Evolutionary conservation across 257 asterid species (phyloP), one percentile per base, ranked within the genome.

Genomic region (Solanum appendiculatum): DNA sequence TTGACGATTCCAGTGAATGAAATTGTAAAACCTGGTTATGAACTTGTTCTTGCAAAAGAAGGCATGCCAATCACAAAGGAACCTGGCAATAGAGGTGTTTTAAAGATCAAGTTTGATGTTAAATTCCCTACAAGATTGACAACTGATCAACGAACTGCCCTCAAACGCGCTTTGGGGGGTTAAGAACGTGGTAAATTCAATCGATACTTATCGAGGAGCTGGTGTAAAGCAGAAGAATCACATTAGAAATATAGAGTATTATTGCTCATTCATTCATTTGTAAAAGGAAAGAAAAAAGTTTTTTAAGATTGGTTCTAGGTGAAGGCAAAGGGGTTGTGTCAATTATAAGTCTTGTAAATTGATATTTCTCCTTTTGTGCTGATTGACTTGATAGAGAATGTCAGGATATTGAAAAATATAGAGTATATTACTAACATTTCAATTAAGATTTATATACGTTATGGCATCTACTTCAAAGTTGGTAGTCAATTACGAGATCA

Each of bases 21-120:
- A 86, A 87, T 91, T n/a, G 60, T 91, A 20, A 87, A 37, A 56
- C 92, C 92, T 12, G 93, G 94, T 51, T 92, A 93, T 40, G 96
- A 95, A 68, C 93, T 93, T 4, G 92, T 94, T 58, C 90, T 97
- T 37, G 69, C 91, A 9, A 88, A 90, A 68, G 98, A 94, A 60
- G 99, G 99, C 18, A 96, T 96, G 99, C 98, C 99, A 0, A 90
- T 96, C 23, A 91, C 94, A 1, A 93, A 90, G 86, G 98, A 92
- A 82, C 93, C 91, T 3, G 85, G 92, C 5, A 91, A 88, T 3
- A 83, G 91, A 42, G 99, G 99, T 29, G 97, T 94, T 90, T 87
- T 96, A 89, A 96, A 87, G 91, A 92, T 96, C 87, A 86, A 60
- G 13, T 97, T 97, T 81, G 93, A 90, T 15, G 96, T 95, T n/a